Percentiles rank a stretch among this genome's conserved stretches.
phyloP scores from a whole-genome alignment of 192 early-diverging fungal species.

The Paraglomus occultum region DNA sequence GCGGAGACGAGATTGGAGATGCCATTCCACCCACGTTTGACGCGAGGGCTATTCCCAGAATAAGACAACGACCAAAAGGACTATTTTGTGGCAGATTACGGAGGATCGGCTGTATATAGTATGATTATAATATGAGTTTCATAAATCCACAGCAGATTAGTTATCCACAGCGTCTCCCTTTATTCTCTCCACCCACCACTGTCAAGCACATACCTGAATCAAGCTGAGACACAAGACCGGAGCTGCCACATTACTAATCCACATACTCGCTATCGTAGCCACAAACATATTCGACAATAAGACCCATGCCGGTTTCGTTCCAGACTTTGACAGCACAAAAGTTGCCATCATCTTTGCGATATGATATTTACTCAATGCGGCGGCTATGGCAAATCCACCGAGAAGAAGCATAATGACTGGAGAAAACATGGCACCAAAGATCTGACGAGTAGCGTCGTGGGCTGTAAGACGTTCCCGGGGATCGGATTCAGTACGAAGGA shows the following conservation, averaged over 20 bases:
- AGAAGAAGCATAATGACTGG: conserved; percentile 95
- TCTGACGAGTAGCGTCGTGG: conserved; percentile 73
- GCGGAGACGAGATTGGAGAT: conserved; percentile 94
- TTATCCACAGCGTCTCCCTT: background rate
- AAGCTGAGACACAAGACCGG: conserved; percentile 95
- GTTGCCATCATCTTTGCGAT: conserved; percentile 91
- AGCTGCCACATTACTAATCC: conserved; percentile 97
- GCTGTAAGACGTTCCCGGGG: conserved; percentile 62
- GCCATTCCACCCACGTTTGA: conserved; percentile 98
- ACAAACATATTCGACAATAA: conserved; percentile 94
- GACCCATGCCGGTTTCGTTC: conserved; percentile 79
- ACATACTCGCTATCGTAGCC: conserved; percentile 96
- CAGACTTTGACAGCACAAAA: conserved; percentile 84
- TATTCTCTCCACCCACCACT: background rate
- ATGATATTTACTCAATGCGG: conserved; percentile 91
- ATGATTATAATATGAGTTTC: background rate
- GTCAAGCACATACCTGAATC: conserved; percentile 56
- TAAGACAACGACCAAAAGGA: conserved; percentile 80
- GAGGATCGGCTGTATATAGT: conserved; percentile 71
- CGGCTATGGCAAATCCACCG: conserved; percentile 92
- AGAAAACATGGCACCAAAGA: conserved; percentile 94
- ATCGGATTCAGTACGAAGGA: conserved; percentile 67
- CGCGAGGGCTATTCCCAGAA: conserved; percentile 96
- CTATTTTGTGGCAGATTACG: conserved; percentile 81
- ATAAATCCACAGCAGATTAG: background rate